These are phyloP conservation scores for Cystobasidium ongulense DNA, from an alignment of 768 basidiomycete genomes.

Conservation along the genomic window DNA sequence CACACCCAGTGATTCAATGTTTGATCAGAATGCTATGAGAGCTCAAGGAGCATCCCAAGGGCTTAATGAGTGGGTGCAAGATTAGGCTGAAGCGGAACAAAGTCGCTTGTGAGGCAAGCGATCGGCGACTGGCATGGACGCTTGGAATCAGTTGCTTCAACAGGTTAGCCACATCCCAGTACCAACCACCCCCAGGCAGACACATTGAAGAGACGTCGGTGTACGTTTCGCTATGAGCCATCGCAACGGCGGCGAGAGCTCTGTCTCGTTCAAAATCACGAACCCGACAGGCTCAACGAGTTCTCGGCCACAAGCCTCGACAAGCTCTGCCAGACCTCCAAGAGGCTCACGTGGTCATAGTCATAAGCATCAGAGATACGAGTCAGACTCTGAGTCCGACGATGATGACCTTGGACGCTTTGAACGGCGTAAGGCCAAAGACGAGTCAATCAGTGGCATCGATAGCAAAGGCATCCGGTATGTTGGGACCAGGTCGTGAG, in stretches of 20 bases:
- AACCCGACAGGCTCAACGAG: not conserved
- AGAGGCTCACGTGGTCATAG: not conserved
- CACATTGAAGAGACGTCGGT: not conserved
- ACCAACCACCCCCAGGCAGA: not conserved
- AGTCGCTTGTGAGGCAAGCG: too few species aligned
- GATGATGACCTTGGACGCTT: not conserved
- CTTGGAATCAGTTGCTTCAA: too few species aligned
- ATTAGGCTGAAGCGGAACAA: too few species aligned
- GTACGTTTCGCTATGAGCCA: not conserved
- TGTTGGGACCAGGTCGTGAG: not conserved
- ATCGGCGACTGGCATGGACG: too few species aligned
- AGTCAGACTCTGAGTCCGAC: not conserved
- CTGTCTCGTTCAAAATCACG: constrained; percentile 2
- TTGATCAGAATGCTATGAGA: too few species aligned
- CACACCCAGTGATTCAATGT: too few species aligned
- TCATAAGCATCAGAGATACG: not conserved
- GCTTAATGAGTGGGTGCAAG: too few species aligned
- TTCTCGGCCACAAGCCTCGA: not conserved
- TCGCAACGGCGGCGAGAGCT: not conserved
- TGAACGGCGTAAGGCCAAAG: constrained; percentile 1
- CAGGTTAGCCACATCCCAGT: too few species aligned
- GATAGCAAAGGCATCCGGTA: constrained; percentile 14
- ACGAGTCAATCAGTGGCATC: constrained; percentile 18
- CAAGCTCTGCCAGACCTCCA: not conserved
- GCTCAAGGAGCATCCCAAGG: too few species aligned